Evolutionary conservation across 768 basidiomycete species (phyloP).

Genomic region (Coprinellus aureogranulatus): DNA sequence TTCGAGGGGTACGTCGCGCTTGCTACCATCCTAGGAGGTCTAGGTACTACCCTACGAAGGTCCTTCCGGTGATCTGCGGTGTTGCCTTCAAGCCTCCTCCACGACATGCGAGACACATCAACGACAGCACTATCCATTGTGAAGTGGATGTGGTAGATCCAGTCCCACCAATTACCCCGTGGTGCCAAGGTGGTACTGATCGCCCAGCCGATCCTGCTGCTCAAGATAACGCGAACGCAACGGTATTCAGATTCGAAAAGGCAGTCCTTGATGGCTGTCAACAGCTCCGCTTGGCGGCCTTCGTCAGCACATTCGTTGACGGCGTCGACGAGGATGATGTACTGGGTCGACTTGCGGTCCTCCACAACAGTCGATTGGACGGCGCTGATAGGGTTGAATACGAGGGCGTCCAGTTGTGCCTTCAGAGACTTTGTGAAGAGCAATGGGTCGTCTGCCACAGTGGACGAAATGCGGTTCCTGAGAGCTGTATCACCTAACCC

Average conservation of each 20-base stretch:
- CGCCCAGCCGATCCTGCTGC: conserved; percentile 13
- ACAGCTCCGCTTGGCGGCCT: conserved; percentile 6
- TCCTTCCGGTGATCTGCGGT: too few species aligned
- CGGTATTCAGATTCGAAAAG: neutral
- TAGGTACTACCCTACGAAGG: too few species aligned
- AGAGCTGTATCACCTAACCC: neutral
- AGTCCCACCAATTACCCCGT: neutral
- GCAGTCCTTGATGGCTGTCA: conserved; percentile 6
- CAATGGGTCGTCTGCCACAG: neutral
- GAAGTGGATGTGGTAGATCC: neutral
- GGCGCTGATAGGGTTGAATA: neutral
- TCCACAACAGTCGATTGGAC: too few species aligned
- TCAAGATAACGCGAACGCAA: conserved; percentile 8
- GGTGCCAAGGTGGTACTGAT: neutral
- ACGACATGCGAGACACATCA: neutral
- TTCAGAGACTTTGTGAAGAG: neutral
- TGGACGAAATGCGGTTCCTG: neutral
- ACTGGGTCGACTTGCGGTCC: neutral
- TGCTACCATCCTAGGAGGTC: too few species aligned
- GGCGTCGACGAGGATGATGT: conserved; percentile 7
- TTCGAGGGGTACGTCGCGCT: too few species aligned
- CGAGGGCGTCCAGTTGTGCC: conserved; percentile 5
- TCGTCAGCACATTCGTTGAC: conserved; percentile 11
- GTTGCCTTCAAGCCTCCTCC: neutral
- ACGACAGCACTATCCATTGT: neutral